Conservation (phyloP, 169 alveolate species). For the Babesia gibsoni region DNA sequence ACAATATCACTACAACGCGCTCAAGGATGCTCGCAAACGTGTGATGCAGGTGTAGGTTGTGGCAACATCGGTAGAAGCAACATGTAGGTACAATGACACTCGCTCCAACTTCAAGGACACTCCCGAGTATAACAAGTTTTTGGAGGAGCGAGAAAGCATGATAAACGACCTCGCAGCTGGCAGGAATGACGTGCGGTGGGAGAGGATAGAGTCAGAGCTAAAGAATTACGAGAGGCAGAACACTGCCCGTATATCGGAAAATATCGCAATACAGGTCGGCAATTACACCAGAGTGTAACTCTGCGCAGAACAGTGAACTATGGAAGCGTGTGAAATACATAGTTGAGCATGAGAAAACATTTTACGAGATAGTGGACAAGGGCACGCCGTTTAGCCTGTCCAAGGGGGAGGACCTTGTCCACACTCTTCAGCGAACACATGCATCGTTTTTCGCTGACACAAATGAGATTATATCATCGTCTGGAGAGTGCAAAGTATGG, state of each 20-base stretch:
- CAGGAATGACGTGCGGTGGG: constrained; percentile 52
- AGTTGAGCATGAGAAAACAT: constrained; percentile 70
- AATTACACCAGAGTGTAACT: background rate
- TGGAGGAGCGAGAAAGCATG: constrained; percentile 68
- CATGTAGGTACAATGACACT: constrained; percentile 68
- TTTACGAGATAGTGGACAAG: constrained; percentile 74
- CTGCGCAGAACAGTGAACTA: constrained; percentile 61
- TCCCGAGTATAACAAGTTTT: constrained; percentile 70
- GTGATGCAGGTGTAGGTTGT: constrained; percentile 59
- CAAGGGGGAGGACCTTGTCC: constrained; percentile 53
- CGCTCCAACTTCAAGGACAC: constrained; percentile 72
- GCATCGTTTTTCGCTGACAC: constrained; percentile 52
- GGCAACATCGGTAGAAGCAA: background rate
- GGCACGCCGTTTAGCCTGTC: constrained; percentile 69
- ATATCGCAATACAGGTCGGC: constrained; percentile 57
- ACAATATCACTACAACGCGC: constrained; percentile 23
- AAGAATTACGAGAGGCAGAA: constrained; percentile 68
- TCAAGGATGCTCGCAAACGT: constrained; percentile 54
- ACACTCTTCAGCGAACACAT: constrained; percentile 48
- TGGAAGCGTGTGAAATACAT: constrained; percentile 65
- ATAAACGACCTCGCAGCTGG: constrained; percentile 59
- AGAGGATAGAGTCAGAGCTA: constrained; percentile 64
- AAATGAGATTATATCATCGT: constrained; percentile 18
- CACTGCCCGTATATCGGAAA: constrained; percentile 62
- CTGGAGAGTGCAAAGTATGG: constrained; percentile 47